These are phyloP conservation scores for Paramyrothecium roridum DNA, from an alignment of 2,329 filamentous ascomycete genomes.

Conservation along the genomic window DNA sequence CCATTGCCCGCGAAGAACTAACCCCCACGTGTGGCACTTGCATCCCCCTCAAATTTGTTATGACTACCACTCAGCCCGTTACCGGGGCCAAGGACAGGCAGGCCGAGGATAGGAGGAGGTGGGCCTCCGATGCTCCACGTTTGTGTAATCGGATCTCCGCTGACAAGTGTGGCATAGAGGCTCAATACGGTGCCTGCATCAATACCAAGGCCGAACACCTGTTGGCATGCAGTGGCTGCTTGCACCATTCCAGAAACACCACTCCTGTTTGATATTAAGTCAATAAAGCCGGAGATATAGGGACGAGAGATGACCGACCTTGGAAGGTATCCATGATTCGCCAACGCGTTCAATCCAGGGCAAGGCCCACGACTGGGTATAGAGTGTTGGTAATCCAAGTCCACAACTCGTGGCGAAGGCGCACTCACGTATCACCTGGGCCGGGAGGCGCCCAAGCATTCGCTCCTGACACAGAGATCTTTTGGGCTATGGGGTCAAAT, in stretches of 20 bases:
- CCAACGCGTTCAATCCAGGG: neutral
- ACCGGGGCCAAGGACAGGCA: neutral
- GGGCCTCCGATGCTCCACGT: neutral
- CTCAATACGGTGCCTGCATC: neutral
- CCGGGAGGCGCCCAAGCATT: neutral
- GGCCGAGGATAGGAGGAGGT: neutral
- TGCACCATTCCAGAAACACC: neutral
- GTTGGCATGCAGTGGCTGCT: neutral
- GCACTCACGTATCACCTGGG: neutral
- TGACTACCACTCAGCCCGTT: neutral
- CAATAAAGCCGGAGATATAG: neutral
- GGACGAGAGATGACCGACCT: neutral
- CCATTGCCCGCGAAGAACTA: neutral
- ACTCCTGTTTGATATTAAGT: neutral
- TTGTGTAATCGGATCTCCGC: neutral
- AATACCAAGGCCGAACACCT: neutral
- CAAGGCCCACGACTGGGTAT: neutral
- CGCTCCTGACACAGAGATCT: neutral
- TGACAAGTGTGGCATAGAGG: neutral
- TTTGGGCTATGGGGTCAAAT: neutral
- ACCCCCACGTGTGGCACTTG: neutral
- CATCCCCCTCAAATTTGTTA: neutral
- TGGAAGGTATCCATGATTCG: neutral
- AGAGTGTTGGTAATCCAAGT: neutral
- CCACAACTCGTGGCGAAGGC: neutral